Percentiles rank a stretch among this genome's conserved stretches.
Evolutionary conservation across 192 early-diverging fungal genomes (phyloP).

Genomic region (Umbelopsis sp.): DNA sequence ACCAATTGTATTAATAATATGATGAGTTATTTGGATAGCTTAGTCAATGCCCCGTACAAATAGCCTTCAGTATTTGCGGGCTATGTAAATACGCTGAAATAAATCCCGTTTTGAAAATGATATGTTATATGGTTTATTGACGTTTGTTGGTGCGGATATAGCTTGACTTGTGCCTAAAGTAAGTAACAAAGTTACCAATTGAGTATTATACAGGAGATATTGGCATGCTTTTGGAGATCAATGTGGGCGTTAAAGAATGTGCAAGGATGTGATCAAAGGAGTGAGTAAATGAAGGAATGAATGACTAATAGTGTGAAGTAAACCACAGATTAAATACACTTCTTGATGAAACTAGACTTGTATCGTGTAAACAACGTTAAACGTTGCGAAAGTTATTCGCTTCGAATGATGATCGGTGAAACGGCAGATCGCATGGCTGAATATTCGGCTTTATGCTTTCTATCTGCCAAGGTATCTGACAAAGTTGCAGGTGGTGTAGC

Average conservation of each 20-base stretch:
- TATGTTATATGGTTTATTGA: too few species aligned
- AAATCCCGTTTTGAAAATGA: neutral
- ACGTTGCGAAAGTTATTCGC: neutral
- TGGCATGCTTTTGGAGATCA: neutral
- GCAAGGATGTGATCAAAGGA: too few species aligned
- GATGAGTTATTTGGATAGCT: neutral
- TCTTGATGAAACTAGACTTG: too few species aligned
- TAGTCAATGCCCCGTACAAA: conserved; percentile 5
- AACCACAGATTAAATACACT: too few species aligned
- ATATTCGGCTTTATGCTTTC: conserved; percentile 9
- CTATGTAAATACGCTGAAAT: neutral
- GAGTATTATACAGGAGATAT: neutral
- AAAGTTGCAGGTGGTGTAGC: neutral
- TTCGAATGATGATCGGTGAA: neutral
- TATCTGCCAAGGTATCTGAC: conserved; percentile 9
- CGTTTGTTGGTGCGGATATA: too few species aligned
- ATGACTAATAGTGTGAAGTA: too few species aligned
- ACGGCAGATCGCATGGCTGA: conserved; percentile 3
- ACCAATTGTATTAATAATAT: neutral
- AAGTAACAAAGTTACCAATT: neutral
- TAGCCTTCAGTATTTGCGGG: neutral
- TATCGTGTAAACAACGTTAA: neutral
- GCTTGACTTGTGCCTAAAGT: neutral
- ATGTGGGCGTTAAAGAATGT: too few species aligned
- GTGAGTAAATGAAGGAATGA: too few species aligned